phyloP scores from a whole-genome alignment of 305 asterid genomes.

The Fraxinus dipetala region DNA sequence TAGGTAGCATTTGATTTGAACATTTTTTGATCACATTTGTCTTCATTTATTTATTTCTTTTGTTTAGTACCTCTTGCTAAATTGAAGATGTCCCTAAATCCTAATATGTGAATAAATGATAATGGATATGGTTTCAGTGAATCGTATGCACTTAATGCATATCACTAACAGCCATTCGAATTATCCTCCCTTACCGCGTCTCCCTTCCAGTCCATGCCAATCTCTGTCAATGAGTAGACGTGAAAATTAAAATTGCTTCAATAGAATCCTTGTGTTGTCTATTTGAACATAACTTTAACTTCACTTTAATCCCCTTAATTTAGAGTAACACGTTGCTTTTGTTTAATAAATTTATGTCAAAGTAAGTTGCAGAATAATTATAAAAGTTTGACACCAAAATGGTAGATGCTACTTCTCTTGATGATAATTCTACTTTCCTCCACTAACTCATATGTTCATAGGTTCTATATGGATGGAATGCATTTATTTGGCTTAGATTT shows the following conservation, averaged over 20 bases:
- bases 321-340: not conserved
- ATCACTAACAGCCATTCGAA: not conserved
- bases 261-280: not conserved
- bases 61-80: not conserved
- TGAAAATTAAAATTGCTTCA: not conserved
- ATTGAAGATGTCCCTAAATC: slow-evolving; percentile 1
- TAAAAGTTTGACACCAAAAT: not conserved
- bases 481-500: not conserved
- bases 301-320: not conserved
- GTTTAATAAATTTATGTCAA: not conserved
- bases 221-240: not conserved
- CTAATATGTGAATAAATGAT: not conserved
- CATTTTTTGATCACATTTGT: not conserved
- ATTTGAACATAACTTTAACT: not conserved
- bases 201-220: not conserved
- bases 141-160: not conserved
- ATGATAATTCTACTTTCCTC: not conserved
- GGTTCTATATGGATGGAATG: not conserved
- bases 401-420: not conserved
- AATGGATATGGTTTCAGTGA: not conserved
- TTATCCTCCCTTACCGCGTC: not conserved
- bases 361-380: not conserved
- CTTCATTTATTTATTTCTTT: not conserved
- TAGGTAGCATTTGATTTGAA: slow-evolving; percentile 37
- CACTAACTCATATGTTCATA: not conserved